These are phyloP conservation scores for Tetratostichococcus sp. DNA, from an alignment of 139 green algal genomes.

Conservation along the genomic window DNA sequence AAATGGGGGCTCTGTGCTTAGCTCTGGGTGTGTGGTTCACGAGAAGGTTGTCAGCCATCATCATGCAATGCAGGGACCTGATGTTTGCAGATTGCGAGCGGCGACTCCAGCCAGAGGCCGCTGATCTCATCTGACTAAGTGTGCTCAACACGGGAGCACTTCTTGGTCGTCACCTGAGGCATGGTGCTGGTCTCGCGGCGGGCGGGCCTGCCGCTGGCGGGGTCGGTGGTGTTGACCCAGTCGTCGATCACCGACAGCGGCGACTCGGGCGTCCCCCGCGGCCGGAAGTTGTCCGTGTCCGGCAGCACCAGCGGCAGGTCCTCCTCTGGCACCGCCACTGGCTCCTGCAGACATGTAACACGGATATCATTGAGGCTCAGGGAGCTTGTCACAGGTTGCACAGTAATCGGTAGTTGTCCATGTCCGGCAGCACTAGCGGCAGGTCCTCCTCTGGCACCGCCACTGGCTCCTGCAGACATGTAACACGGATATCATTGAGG, in stretches of 20 bases:
- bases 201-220: conserved; percentile 29
- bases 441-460: conserved; percentile 75
- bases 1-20: too few species aligned
- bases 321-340: conserved; percentile 65
- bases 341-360: conserved; percentile 25
- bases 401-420: conserved; percentile 87
- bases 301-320: conserved; percentile 88
- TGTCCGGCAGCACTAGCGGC: conserved; percentile 84
- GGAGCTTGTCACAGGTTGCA: too few species aligned
- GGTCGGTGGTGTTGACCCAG: conserved; percentile 76
- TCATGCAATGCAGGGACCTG: too few species aligned
- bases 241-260: conserved; percentile 76
- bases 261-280: conserved; percentile 75
- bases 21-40: too few species aligned
- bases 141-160: too few species aligned
- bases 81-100: too few species aligned
- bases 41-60: too few species aligned
- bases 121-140: too few species aligned
- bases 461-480: conserved; percentile 42
- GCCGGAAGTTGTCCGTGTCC: conserved; percentile 84
- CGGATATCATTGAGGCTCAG: too few species aligned
- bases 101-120: too few species aligned
- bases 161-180: conserved; percentile 74
- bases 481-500: too few species aligned
- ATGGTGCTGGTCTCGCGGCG: conserved; percentile 94